Evolutionary conservation across 1,284 basidiomycete genomes (phyloP), one percentile per base, ranked within the genome.

Genomic region (Tremellales sp.): DNA sequence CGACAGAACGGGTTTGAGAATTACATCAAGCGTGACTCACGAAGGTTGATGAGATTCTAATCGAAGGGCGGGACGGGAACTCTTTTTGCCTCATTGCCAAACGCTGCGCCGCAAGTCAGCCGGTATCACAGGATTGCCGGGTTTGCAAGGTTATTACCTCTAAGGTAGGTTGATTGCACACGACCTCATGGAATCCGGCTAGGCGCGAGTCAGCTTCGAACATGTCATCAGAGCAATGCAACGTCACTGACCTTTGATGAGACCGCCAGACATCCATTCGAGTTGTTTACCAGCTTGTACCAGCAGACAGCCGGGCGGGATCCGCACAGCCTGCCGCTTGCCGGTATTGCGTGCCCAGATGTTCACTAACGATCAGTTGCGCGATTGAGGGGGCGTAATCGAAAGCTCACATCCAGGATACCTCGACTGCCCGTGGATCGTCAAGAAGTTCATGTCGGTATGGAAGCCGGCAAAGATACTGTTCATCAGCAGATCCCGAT

Each of bases 341-440:
- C 90, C 90, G 0, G 85, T 84, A 64, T 96, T 94, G 22, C 90
- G 80, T 3, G 89, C 90, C 90, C 90, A 93, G 45, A 94, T 86
- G 67, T 93, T 81, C 40, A 74, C 68, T 70, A 44, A 10, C 41
- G 22, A 8, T 37, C 15, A 29, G 23, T n/a, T 27, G 3, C 40
- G 31, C 6, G 6, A 47, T 35, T 25, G 19, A 29, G 36, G 3
- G 4, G 10, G n/a, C 7, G 33, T 22, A 39, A 19, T 40, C 11
- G 11, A 17, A 8, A 29, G 15, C 70, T 60, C 35, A 73, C 68
- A 52, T 6, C 70, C 70, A 2, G 70, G 70, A 51, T 71, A 73
- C 17, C 70, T 53, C 19, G 89, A 92, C 46, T 87, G 84, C 21
- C 90, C 91, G 62, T 94, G 91, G 44, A 93, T 93, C 3, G 90